Evolutionary conservation across 2,329 filamentous ascomycete species (phyloP), one percentile per base, ranked within the genome.

Genomic region (Colletotrichum sp.): DNA sequence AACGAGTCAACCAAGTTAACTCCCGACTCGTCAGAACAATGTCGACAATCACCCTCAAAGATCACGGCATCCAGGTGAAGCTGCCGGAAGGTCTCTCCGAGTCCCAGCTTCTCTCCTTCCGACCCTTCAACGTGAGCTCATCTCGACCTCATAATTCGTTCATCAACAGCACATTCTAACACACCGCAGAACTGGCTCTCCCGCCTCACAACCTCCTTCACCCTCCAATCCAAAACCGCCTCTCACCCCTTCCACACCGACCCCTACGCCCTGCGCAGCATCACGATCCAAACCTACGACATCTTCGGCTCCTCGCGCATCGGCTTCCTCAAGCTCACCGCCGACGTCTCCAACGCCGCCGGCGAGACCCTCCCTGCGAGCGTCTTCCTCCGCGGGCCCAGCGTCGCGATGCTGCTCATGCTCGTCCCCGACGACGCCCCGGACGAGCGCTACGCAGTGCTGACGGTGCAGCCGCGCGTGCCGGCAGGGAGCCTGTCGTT

Each of bases 401-500:
- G 88, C 79, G 91, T 93, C 59, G 91, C 87, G 28, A 90, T 93
- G 88, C 87, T 93, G 10, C 86, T 92, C 32, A 87, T 91, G 79
- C 86, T 91, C 9, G 79, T 90, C 9, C 90, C 90, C 0, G 88
- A 91, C 65, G 90, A 92, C 79, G 71, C 79, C 2, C 84, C 80
- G 1, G 81, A 87, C 16, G 90, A 92, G 83, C 87, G 90, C 70
- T 89, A 91, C 80, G 91, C 89, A 9, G 83, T 93, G 2, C 81
- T 93, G 69, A 93, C 91, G 0, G 88, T 92, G 32, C 91, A 93
- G 82, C 89, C 91, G 26, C 89, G 92, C 62, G 81, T 92, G 5
- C 85, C 91, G 0, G 89, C 86, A 1, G 90, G 89, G 3, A 89
- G 89, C n/a, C 81, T 93, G 32, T 83, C 87, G 49, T 88, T 92